These are phyloP conservation scores for Beta lomatogona DNA, from an alignment of 179 eudicot genomes.

Conservation along the genomic window DNA sequence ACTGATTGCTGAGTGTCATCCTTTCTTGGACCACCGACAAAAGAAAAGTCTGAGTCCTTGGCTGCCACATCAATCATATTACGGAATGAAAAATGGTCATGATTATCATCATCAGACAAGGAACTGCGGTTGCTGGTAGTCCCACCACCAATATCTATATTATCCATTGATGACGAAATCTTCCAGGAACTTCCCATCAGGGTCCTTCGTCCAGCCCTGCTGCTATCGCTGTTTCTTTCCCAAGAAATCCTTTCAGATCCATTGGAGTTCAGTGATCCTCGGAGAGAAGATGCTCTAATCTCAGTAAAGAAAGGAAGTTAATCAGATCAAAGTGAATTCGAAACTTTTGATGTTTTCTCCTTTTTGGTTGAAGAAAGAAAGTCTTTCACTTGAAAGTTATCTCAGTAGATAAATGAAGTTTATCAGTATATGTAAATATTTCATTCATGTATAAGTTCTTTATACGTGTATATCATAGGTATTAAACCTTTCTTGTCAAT, in stretches of 20 bases:
- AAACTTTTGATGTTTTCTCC: no score
- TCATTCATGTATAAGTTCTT: no score
- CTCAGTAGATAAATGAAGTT: no score
- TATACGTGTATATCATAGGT: no score
- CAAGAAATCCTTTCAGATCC: conserved; percentile 25
- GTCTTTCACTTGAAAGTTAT: neutral
- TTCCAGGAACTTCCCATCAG: conserved; percentile 19
- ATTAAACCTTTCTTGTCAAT: no score
- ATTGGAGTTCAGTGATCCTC: conserved; percentile 9
- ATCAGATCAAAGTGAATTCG: neutral
- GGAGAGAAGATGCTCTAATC: conserved; percentile 33
- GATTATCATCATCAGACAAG: conserved; percentile 39
- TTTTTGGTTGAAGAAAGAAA: neutral
- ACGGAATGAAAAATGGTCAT: conserved; percentile 22
- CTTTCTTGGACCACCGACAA: conserved; percentile 29
- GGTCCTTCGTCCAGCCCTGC: conserved; percentile 26
- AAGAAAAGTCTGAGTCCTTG: conserved; percentile 33
- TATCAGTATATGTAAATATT: no score
- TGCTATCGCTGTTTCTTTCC: conserved; percentile 33
- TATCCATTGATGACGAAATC: conserved; percentile 38
- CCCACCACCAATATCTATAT: conserved; percentile 24
- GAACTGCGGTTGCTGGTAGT: conserved; percentile 29
- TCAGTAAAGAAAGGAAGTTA: conserved; percentile 10
- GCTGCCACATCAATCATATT: conserved; percentile 38
- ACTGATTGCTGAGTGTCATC: conserved; percentile 24